Base-by-base conservation (phyloP, 2,329 filamentous ascomycete genomes). In the Pyrenophora tritici-repentis region DNA sequence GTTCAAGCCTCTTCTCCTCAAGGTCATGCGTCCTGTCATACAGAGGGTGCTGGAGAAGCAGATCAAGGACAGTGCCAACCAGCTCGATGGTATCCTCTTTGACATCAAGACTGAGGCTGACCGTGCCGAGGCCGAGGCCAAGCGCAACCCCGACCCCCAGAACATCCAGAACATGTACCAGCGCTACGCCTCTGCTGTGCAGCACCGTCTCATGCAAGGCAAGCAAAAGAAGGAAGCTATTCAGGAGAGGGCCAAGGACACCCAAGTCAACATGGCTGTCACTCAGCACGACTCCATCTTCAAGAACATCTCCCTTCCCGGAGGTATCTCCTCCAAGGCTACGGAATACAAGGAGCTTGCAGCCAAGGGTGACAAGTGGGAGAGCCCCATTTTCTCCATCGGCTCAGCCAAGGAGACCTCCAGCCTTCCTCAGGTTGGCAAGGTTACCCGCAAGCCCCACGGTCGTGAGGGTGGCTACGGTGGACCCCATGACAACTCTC, bases 211-310 rank as follows among this genome's bases (percentile, higher is more conserved):
- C 47, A 80, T 87, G 55, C 82, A 91, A 72, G 86, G 86, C 75
- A 90, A 94, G 79, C 77, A 91, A 78, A 87, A 95, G 84, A 86
- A 86, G 34, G 76, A 90, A 71, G 75, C 81, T 22, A 65, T 78
- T 8, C 78, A 76, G 62, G 65, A 73, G 50, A 65, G 55, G 44
- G 56, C 74, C 52, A 78, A 84, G 42, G 86, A 89, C 64, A 90
- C 85, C 71, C 86, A 88, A 76, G 85, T 92, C 73, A 94, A 95
- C 72, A 78, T 92, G 37, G 88, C 89, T n/a, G 79, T 92, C 58
- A 95, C 91, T 34, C 85, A 91, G 76, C 84, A 96, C 62, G 90
- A 97, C 69, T 92, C 89, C 59, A 90, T 97, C 59, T 96, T 99
- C 86, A 88, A 90, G 68, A 80, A 93, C 70, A 87, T 99, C 70